Conservation (phyloP, 2,329 filamentous ascomycete species). For the Dothistroma septosporum region DNA sequence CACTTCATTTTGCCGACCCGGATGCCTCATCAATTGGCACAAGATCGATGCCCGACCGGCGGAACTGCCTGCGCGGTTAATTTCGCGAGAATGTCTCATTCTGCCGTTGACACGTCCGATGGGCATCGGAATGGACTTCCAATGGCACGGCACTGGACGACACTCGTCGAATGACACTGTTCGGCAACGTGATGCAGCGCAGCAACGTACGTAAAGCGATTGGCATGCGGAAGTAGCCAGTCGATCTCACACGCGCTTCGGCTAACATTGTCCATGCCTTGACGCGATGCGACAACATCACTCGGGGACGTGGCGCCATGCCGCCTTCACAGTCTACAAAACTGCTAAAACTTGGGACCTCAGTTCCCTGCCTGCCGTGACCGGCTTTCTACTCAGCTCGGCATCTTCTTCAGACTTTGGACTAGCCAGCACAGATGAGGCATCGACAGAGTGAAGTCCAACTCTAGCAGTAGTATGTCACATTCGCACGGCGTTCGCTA, state of each 20-base stretch:
- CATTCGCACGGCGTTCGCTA: too few species aligned
- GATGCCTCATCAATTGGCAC: background rate
- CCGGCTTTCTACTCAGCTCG: background rate
- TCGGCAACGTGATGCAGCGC: background rate
- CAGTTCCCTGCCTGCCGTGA: background rate
- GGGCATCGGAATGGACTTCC: background rate
- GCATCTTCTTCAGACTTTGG: background rate
- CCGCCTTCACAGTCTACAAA: background rate
- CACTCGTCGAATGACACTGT: background rate
- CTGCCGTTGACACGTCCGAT: background rate
- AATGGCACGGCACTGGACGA: background rate
- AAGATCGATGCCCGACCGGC: background rate
- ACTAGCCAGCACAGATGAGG: background rate
- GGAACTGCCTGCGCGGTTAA: background rate
- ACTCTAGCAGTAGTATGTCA: background rate
- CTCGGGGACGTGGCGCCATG: too few species aligned
- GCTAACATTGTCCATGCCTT: too few species aligned
- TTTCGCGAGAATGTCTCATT: background rate
- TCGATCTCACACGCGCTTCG: too few species aligned
- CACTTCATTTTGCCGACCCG: constrained; percentile 5
- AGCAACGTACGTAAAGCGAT: background rate
- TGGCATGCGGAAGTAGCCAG: too few species aligned
- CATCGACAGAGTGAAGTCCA: too few species aligned
- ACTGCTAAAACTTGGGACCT: background rate
- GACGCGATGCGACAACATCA: too few species aligned